phyloP scores from a whole-genome alignment of 129 eudicot species.

The Escallonia rubra region DNA sequence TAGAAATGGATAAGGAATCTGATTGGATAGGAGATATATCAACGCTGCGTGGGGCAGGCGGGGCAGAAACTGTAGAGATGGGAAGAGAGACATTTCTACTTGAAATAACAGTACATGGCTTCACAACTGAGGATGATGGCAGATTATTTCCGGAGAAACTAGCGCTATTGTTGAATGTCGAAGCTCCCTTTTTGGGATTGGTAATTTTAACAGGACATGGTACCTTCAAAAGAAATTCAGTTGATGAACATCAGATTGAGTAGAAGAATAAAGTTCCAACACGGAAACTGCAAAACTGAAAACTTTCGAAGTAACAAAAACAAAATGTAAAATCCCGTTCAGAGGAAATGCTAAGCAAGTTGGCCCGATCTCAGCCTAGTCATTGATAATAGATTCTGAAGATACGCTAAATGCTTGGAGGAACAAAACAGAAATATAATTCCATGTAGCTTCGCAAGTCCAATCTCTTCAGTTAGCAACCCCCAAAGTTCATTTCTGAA shows the following conservation, averaged over 20 bases:
- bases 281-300: too few relatives aligned
- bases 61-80: conserved; percentile 26
- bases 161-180: conserved; percentile 19
- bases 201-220: conserved; percentile 45
- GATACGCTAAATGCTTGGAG: too few relatives aligned
- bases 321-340: too few relatives aligned
- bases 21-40: conserved; percentile 53
- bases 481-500: too few relatives aligned
- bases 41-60: conserved; percentile 26
- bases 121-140: conserved; percentile 30
- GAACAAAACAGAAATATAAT: too few relatives aligned
- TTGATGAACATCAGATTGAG: not conserved
- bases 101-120: conserved; percentile 24
- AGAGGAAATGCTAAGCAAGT: too few relatives aligned
- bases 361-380: too few relatives aligned
- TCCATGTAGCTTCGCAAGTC: too few relatives aligned
- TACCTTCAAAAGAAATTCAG: conserved; percentile 33
- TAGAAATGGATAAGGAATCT: conserved; percentile 53
- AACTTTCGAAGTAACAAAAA: too few relatives aligned
- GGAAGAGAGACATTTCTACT: conserved; percentile 27
- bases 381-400: too few relatives aligned
- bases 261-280: not conserved
- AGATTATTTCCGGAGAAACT: conserved; percentile 23
- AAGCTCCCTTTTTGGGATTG: conserved; percentile 52
- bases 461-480: too few relatives aligned